Evolutionary conservation across 108 stramenopile species (phyloP).

Genomic region (Cyclotella kingstonii): DNA sequence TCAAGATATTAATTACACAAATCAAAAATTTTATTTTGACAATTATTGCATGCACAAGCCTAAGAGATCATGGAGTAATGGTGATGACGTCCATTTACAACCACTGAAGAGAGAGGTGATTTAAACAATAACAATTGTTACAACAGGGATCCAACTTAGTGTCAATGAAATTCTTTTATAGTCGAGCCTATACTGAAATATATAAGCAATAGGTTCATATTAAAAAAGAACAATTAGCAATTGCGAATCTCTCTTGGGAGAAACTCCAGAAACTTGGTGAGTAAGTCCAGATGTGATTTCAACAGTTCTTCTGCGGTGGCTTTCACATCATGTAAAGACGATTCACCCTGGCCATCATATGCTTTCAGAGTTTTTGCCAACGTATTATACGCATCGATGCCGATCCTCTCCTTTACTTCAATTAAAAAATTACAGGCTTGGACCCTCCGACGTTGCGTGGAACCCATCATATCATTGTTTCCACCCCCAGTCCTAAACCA

Average conservation of each 20-base stretch:
- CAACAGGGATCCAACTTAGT: no score
- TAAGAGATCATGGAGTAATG: no score
- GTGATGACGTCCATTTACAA: no score
- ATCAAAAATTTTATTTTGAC: no score
- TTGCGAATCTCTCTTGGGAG: constrained; percentile 51
- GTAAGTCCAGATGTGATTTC: constrained; percentile 54
- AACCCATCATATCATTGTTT: constrained; percentile 42
- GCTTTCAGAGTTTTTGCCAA: constrained; percentile 47
- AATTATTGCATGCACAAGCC: no score
- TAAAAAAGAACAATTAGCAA: no score
- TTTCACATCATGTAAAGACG: constrained; percentile 42
- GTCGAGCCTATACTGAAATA: no score
- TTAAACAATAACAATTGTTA: no score
- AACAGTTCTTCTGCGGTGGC: constrained; percentile 43
- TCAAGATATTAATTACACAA: no score
- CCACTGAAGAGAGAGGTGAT: no score
- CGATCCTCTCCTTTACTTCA: constrained; percentile 55
- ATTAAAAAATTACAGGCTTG: constrained; percentile 55
- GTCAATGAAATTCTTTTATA: no score
- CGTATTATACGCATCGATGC: constrained; percentile 44
- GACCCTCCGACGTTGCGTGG: constrained; percentile 48
- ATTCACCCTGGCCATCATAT: constrained; percentile 39
- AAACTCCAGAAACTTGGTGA: constrained; percentile 52
- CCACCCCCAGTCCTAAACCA: constrained; percentile 54
- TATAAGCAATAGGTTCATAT: no score